Evolutionary conservation across 2,329 filamentous ascomycete genomes (phyloP).

Genomic region (Plectosphaerella sp.): DNA sequence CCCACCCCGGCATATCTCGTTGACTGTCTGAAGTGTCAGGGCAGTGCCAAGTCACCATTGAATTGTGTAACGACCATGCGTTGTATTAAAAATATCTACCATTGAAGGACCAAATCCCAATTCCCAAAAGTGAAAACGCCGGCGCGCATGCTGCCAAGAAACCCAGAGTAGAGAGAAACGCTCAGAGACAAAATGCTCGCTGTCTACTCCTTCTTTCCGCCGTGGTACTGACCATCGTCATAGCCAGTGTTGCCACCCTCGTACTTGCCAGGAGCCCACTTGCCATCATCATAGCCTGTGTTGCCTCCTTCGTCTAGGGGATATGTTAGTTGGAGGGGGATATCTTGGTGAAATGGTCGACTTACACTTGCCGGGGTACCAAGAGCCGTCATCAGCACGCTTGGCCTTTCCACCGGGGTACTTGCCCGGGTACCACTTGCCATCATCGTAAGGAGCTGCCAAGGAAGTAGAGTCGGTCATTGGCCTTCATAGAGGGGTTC

Average conservation of each 20-base stretch:
- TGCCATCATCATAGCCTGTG: constrained; percentile 5
- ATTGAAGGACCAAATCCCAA: no score
- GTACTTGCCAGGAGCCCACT: constrained; percentile 7
- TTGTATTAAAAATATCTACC: no score
- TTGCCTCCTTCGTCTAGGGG: constrained; percentile 5
- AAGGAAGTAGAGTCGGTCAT: no score
- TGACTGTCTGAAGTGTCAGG: no score
- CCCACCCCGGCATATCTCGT: no score
- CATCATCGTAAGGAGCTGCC: constrained; percentile 1
- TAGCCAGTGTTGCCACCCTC: constrained; percentile 4
- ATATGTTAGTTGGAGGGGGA: neutral
- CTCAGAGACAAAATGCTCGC: neutral
- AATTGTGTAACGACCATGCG: no score
- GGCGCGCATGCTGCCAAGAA: no score
- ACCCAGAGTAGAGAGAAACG: no score
- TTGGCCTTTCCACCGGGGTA: constrained; percentile 1
- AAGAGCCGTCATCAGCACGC: constrained; percentile 4
- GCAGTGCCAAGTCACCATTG: no score
- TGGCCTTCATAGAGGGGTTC: no score
- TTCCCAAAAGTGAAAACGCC: no score
- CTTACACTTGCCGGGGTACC: constrained; percentile 6
- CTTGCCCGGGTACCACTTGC: constrained; percentile 7
- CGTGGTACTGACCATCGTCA: constrained; percentile 7
- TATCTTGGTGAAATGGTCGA: constrained; percentile 6
- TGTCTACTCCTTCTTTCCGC: constrained; percentile 1